Base-by-base conservation (phyloP, 1,139 yeast genomes). In the Spathaspora sp. region DNA sequence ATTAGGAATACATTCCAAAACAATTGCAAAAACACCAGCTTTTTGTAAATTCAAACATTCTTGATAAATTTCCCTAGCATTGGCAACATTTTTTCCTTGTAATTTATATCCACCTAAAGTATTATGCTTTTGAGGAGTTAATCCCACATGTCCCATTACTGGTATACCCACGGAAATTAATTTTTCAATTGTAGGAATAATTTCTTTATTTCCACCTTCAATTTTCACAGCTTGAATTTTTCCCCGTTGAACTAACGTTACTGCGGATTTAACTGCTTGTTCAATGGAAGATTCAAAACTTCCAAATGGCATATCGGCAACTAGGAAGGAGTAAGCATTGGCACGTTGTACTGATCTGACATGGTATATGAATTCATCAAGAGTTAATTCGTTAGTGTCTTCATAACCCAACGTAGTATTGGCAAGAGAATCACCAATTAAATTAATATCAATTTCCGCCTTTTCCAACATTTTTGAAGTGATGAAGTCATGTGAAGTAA, bases 241-340 rank as follows among this genome's bases (percentile, higher is more conserved):
- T 11, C 84, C 86, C 5, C 82, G 77, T 47, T 82, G 71, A 57
- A 91, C 75, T 59, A 91, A 63, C 41, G 72, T 67, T 2, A 87
- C 67, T 0, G 95, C 81, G 7, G 86, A 78, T 7, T 72, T 74
- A 3, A 86, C 64, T 1, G 97, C 97, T 51, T 85, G 81, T 29
- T 76, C 75, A 0, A 76, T 65, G 2, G 87, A 77, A 1, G 74
- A 60, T 62, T 93, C 98, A 60, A 82, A 90, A 0, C 87, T 71
- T 0, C 98, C 98, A 67, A 86, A 91, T 1, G 98, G 96, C 59
- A 93, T 66, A 63, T 93, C 99, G 0, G 89, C 95, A n/a, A 91
- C 76, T 13, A 90, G 57, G 52, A 89, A 80, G 33, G 95, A 83
- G 15, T 76, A 61, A 9, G 74, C 63, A 38, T 82, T 80, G 0